These are phyloP conservation scores for Simplicillium aogashimaense DNA, from an alignment of 2,329 filamentous ascomycete genomes.

Conservation along the genomic window DNA sequence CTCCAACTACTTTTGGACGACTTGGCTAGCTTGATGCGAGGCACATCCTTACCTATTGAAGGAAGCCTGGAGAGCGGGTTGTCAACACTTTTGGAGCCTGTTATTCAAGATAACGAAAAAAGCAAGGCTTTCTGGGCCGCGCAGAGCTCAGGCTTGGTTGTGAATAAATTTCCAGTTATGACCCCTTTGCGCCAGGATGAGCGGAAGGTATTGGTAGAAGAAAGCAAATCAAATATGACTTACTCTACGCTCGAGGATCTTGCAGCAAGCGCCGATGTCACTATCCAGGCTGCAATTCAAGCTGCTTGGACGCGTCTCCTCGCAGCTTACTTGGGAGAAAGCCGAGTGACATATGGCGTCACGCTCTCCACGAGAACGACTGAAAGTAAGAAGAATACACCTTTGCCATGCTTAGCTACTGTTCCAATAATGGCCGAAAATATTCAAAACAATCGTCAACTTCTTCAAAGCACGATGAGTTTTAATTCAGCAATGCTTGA, in stretches of 20 bases:
- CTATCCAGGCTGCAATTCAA: slow-evolving; percentile 66
- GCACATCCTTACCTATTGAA: slow-evolving; percentile 2
- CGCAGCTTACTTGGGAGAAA: slow-evolving; percentile 67
- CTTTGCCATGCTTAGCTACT: slow-evolving; percentile 76
- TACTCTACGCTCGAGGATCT: slow-evolving; percentile 39
- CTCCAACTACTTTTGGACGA: slow-evolving; percentile 55
- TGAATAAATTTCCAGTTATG: slow-evolving; percentile 68
- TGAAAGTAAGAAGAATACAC: slow-evolving; percentile 45
- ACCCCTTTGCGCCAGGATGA: slow-evolving; percentile 45
- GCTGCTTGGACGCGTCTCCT: slow-evolving; percentile 70
- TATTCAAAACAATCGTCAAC: slow-evolving; percentile 37
- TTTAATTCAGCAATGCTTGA: slow-evolving; percentile 56
- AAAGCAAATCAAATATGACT: slow-evolving; percentile 22
- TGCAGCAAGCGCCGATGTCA: slow-evolving; percentile 52
- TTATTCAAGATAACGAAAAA: slow-evolving; percentile 16
- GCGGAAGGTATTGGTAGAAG: slow-evolving; percentile 22
- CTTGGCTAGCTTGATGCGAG: slow-evolving; percentile 27
- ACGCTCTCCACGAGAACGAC: slow-evolving; percentile 67
- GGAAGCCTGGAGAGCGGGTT: slow-evolving; percentile 24
- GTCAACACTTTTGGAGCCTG: slow-evolving; percentile 28
- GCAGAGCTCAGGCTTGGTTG: slow-evolving; percentile 38
- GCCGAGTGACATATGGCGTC: slow-evolving; percentile 64
- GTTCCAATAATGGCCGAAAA: slow-evolving; percentile 60
- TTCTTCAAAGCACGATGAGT: slow-evolving; percentile 54
- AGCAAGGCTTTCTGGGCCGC: slow-evolving; percentile 54